These are phyloP conservation scores for Aspergillus awamori DNA, from an alignment of 2,329 filamentous ascomycete species.

Conservation along the genomic window DNA sequence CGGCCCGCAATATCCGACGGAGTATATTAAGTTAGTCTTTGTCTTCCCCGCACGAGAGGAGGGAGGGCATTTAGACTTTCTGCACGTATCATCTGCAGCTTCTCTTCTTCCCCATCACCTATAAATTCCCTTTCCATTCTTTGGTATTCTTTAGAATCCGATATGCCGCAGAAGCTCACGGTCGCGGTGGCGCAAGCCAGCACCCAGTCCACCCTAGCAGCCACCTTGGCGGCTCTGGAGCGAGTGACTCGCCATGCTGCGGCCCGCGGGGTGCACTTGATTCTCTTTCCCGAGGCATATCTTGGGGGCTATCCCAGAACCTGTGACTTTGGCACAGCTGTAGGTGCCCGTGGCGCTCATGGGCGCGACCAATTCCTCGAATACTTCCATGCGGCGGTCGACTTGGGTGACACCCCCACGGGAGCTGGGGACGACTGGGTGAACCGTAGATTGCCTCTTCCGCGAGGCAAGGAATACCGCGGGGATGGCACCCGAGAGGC, in stretches of 20 bases:
- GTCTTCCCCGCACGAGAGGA: background rate
- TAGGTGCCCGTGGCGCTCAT: conserved; percentile 68
- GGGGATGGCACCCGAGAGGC: conserved; percentile 79
- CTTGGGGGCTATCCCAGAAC: conserved; percentile 89
- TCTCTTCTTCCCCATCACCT: background rate
- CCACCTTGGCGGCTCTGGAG: conserved; percentile 69
- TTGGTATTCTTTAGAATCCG: background rate
- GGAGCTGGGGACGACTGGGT: conserved; percentile 77
- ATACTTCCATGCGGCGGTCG: conserved; percentile 78
- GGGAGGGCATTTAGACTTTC: background rate
- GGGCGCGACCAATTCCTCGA: conserved; percentile 80
- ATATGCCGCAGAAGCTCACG: conserved; percentile 46
- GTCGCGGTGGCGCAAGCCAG: conserved; percentile 52
- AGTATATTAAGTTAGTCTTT: background rate
- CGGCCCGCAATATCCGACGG: background rate
- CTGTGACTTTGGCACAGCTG: conserved; percentile 71
- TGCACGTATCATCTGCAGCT: background rate
- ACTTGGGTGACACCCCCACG: conserved; percentile 75
- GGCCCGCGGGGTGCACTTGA: conserved; percentile 62
- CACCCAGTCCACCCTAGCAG: conserved; percentile 44
- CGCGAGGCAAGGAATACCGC: conserved; percentile 55
- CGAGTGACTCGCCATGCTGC: conserved; percentile 66
- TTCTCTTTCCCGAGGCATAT: conserved; percentile 91
- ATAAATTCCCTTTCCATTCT: background rate
- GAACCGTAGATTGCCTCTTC: conserved; percentile 59